Conservation (phyloP, 192 early-diverging fungal genomes). For the Entomortierella parvispora region DNA sequence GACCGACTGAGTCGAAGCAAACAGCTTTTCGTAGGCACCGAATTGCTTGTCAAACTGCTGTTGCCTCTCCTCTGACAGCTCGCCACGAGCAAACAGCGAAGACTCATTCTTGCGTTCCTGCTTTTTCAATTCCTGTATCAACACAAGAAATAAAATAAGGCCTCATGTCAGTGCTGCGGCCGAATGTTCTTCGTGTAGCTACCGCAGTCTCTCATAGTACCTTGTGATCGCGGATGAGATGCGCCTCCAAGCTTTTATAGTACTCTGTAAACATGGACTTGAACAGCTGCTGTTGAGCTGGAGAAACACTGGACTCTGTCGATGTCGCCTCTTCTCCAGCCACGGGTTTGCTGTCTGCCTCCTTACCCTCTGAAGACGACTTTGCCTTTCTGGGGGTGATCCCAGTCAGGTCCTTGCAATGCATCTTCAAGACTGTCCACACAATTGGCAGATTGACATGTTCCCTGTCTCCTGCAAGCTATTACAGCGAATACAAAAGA, state of each 20-base stretch:
- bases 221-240: slow-evolving; percentile 76
- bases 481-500: not conserved
- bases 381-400: slow-evolving; percentile 59
- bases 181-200: not conserved
- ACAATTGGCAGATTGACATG: slow-evolving; percentile 65
- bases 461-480: slow-evolving; percentile 59
- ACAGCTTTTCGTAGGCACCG: slow-evolving; percentile 77
- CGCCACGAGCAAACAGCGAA: slow-evolving; percentile 81
- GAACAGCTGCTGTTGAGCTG: slow-evolving; percentile 49
- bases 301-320: slow-evolving; percentile 40
- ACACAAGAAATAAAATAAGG: slow-evolving; percentile 1
- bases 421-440: slow-evolving; percentile 64
- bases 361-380: slow-evolving; percentile 20
- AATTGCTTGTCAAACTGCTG: slow-evolving; percentile 76
- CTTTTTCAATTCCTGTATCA: slow-evolving; percentile 67
- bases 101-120: slow-evolving; percentile 83
- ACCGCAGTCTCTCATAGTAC: slow-evolving; percentile 39
- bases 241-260: slow-evolving; percentile 63
- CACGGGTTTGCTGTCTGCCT: slow-evolving; percentile 19
- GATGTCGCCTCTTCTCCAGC: slow-evolving; percentile 17
- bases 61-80: slow-evolving; percentile 81
- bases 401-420: slow-evolving; percentile 61
- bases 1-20: slow-evolving; percentile 58
- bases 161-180: not conserved
- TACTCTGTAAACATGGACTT: slow-evolving; percentile 69